A percentile compares a stretch with the other conserved stretches of the same genome.
These are phyloP conservation scores for Nakaseomyces glabratus DNA, from an alignment of 1,139 yeast species.

Conservation along the genomic window DNA sequence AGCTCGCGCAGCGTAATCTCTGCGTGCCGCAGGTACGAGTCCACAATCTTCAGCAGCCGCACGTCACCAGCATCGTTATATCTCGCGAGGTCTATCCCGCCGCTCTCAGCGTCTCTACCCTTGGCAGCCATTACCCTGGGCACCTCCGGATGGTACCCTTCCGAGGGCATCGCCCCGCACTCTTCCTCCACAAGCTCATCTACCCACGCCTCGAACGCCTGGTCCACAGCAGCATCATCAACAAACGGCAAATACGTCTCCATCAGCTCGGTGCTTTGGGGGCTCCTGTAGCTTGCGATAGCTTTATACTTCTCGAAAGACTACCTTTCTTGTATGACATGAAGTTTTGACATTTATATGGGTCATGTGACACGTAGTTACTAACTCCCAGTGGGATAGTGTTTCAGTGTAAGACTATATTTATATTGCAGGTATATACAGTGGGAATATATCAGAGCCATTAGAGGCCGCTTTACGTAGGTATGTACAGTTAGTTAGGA, in stretches of 20 bases:
- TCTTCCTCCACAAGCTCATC: slow-evolving; percentile 14
- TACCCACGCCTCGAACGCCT: slow-evolving; percentile 5
- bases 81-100: slow-evolving; percentile 9
- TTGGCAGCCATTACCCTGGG: slow-evolving; percentile 3
- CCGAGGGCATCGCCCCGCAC: slow-evolving; percentile 6
- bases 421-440: no score
- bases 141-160: slow-evolving; percentile 16
- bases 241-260: slow-evolving; percentile 6
- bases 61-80: slow-evolving; percentile 8
- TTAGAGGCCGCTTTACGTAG: no score
- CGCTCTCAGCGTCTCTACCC: background rate
- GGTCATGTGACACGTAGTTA: no score
- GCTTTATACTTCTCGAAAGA: no score
- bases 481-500: no score
- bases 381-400: no score
- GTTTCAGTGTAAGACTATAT: no score
- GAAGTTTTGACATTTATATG: no score
- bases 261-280: no score
- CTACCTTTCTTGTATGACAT: no score
- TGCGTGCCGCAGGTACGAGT: slow-evolving; percentile 24
- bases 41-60: slow-evolving; percentile 14
- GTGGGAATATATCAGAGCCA: no score
- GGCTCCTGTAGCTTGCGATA: no score
- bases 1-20: slow-evolving; percentile 15
- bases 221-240: slow-evolving; percentile 7